Conservation (phyloP, 495 filamentous ascomycete species). For the Delitschia confertaspora region DNA sequence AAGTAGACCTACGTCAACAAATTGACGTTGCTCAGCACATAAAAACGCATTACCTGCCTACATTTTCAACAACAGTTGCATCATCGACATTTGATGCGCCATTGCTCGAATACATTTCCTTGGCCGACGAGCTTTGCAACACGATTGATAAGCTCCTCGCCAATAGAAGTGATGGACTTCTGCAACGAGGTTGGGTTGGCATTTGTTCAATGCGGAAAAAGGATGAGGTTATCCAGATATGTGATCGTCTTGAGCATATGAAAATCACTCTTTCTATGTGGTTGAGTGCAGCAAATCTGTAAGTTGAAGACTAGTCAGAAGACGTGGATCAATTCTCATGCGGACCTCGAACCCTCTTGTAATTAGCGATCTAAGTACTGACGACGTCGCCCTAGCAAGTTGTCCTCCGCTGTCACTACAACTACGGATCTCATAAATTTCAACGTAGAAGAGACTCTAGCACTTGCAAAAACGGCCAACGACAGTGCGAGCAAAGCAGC, state of each 20-base stretch:
- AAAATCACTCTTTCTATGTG: conserved; percentile 7
- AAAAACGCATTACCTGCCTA: background rate
- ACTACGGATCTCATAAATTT: no score
- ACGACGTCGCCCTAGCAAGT: no score
- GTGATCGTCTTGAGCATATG: conserved; percentile 10
- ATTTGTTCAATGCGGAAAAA: conserved; percentile 6
- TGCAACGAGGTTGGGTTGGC: conserved; percentile 2
- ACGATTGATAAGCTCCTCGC: conserved; percentile 7
- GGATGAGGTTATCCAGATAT: conserved; percentile 4
- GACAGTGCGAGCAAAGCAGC: no score
- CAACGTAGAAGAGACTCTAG: no score
- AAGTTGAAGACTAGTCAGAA: background rate
- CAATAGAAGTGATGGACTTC: conserved; percentile 1
- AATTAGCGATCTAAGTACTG: no score
- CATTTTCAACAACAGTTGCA: conserved; percentile 2
- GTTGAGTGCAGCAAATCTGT: conserved; percentile 7
- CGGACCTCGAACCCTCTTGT: no score
- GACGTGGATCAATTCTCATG: no score
- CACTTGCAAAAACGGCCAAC: no score
- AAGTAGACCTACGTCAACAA: conserved; percentile 1
- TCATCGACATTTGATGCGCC: conserved; percentile 4
- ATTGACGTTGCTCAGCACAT: conserved; percentile 2
- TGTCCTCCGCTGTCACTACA: no score
- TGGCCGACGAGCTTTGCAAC: conserved; percentile 1
- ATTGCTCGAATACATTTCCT: conserved; percentile 7